Evolutionary conservation across 78 protist species (phyloP), one percentile per base, ranked within the genome.

Genomic region (Ministeria vibrans): DNA sequence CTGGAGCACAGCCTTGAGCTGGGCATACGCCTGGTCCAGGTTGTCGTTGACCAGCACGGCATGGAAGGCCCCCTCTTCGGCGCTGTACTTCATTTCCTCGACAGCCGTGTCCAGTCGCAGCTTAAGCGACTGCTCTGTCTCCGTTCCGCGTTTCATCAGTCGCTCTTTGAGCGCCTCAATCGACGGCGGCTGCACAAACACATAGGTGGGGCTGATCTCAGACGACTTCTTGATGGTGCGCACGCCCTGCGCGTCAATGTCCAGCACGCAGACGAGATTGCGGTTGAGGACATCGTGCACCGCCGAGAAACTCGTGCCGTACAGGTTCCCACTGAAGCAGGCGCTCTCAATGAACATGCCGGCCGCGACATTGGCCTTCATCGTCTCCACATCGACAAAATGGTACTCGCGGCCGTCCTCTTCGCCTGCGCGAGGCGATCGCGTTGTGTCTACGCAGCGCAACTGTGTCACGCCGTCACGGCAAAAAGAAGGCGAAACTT

Each of bases 191-290:
- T 76, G 30, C 30, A 93, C 80, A 34, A 91, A 93, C 51, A 91
- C 53, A 66, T 73, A 84, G 68, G 23, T 28, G 4, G 72, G 51
- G 55, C 51, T 68, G 71, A 70, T 62, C 7, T 73, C 76, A 34
- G 34, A n/a, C 25, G 91, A 77, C 42, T 81, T 75, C 80, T 86
- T 83, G 30, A 91, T 86, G 25, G 62, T 64, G 72, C 83, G 83
- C n/a, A 92, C 93, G 44, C 97, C 97, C 77, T 94, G 97, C 41
- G 90, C 87, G 77, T 94, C 97, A 39, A 94, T 90, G 74, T 94
- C 97, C 51, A 94, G 74, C 15, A 94, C 44, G 80, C 93, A 88
- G 39, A 87, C 80, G 82, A 79, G 63, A 5, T 92, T 90, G 28
- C 69, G 27, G 43, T 43, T 84, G 11, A 76, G n/a, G 4, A 82